Evolutionary conservation across 768 basidiomycete species (phyloP), one percentile per base, ranked within the genome.

Genomic region (Mycena maculata): DNA sequence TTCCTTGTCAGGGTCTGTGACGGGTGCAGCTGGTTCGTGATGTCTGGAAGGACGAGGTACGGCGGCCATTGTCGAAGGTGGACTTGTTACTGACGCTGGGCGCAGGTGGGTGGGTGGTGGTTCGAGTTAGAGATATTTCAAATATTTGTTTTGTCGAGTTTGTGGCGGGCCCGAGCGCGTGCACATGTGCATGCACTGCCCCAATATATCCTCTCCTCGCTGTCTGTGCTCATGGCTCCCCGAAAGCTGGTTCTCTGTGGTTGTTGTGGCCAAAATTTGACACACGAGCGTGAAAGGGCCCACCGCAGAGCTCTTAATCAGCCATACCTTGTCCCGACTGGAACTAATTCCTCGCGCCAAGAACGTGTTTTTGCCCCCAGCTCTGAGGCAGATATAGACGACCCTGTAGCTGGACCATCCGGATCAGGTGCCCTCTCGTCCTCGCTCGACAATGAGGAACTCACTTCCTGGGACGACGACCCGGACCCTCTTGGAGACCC

Each of bases 111-210:
- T 11, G 8, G 5, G 31, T 10, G 52, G 15, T 38, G 36, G 33
- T 53, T 53, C 20, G 52, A 38, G 52, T 53, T 20, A 38, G 16
- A 4, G 33, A 12, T 38, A 33, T 36, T 28, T 49, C 28, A 13
- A 30, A 49, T 28, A 28, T 53, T 53, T 33, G 36, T 33, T 53
- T 30, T 53, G 52, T 38, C 36, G 22, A 38, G 31, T 53, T 53
- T 22, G 1, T 25, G 31, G n/a, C 4, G 10, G 52, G 52, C 7
- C 52, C 52, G 30, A 33, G 52, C 52, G 30, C 52, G 6, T n/a
- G n/a, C n/a, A 16, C 42, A 44, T 16, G 18, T 22, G 42, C 16
- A 16, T 7, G 9, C 9, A 10, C 52, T 22, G 23, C 15, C 25
- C 13, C 25, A 28, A 30, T 30, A 8, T 22, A 42, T 6, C 30